Conservation (phyloP, 1,284 basidiomycete genomes). For the Trichosporon sp. region DNA sequence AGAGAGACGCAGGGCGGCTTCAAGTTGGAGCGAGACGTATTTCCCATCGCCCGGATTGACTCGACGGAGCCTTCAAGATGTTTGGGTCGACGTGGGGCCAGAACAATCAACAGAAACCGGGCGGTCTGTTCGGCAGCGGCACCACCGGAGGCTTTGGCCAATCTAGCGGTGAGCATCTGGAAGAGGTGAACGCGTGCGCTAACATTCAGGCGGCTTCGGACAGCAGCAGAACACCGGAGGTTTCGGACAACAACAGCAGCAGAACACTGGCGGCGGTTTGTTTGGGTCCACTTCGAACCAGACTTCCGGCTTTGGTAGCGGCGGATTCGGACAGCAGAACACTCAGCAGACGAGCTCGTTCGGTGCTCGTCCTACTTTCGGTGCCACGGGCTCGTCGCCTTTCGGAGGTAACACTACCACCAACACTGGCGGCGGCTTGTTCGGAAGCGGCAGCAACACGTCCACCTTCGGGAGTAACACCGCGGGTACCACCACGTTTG, state of each 20-base stretch:
- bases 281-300: slow-evolving; percentile 30
- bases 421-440: slow-evolving; percentile 30
- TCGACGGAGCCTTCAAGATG: slow-evolving; percentile 19
- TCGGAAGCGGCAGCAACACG: slow-evolving; percentile 14
- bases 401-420: slow-evolving; percentile 36
- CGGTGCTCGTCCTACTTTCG: slow-evolving; percentile 36
- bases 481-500: background rate
- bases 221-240: slow-evolving; percentile 16
- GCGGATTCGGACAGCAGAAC: slow-evolving; percentile 5
- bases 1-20: background rate
- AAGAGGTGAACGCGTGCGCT: background rate
- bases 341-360: slow-evolving; percentile 26
- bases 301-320: slow-evolving; percentile 14
- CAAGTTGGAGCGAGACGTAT: background rate
- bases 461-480: slow-evolving; percentile 18
- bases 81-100: slow-evolving; percentile 46
- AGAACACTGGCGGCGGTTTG: slow-evolving; percentile 56
- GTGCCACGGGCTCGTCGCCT: slow-evolving; percentile 38
- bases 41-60: background rate
- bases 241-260: slow-evolving; percentile 45
- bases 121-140: slow-evolving; percentile 46
- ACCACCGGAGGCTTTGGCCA: slow-evolving; percentile 29
- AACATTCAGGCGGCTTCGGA: slow-evolving; percentile 6
- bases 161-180: slow-evolving; percentile 1
- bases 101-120: slow-evolving; percentile 59